Evolutionary conservation across 129 eudicot species (phyloP).

Genomic region (Tanacetum coccineum): DNA sequence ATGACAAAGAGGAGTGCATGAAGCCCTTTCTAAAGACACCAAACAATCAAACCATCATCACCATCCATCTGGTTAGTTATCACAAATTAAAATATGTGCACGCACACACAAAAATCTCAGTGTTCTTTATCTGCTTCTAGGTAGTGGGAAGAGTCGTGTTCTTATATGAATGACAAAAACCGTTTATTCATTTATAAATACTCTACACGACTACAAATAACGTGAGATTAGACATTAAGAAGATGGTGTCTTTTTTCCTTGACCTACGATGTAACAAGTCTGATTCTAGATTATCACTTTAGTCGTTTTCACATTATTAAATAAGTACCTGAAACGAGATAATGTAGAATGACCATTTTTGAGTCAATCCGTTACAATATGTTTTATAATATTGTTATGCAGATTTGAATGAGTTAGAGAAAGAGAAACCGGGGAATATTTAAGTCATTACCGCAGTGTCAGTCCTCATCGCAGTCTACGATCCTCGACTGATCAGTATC

Average conservation of each 20-base stretch:
- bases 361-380: too few species aligned
- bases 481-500: conserved; percentile 32
- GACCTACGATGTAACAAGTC: too few species aligned
- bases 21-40: conserved; percentile 76
- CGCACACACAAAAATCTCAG: conserved; percentile 16
- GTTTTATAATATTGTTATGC: conserved; percentile 15
- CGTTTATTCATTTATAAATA: too few species aligned
- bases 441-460: conserved; percentile 46
- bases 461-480: not conserved
- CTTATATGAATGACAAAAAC: not conserved
- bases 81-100: conserved; percentile 4
- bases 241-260: too few species aligned
- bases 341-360: too few species aligned
- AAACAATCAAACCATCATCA: conserved; percentile 64
- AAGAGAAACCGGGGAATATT: conserved; percentile 76
- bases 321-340: too few species aligned
- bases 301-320: too few species aligned
- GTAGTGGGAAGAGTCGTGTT: too few species aligned
- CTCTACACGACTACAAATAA: too few species aligned
- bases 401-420: conserved; percentile 82
- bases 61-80: conserved; percentile 66
- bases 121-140: not conserved
- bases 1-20: conserved; percentile 93
- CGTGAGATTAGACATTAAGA: too few species aligned
- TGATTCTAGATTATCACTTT: too few species aligned